Percentiles rank a stretch among this genome's conserved stretches.
phyloP scores from a whole-genome alignment of 345 rosid genomes.

The Eucalyptus guilfoylei region DNA sequence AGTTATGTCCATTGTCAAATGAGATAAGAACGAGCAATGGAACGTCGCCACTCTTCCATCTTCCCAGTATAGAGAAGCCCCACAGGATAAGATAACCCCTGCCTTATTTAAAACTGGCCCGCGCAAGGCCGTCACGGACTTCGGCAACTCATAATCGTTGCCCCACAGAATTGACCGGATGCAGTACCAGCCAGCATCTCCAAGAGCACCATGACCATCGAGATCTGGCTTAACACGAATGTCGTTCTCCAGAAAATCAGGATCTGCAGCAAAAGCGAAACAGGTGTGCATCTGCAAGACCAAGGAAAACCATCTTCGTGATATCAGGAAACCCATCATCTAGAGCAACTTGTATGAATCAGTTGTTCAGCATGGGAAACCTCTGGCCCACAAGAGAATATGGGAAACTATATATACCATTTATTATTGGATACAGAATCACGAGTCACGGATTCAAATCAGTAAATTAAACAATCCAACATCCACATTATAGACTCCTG shows the following conservation, averaged over 20 bases:
- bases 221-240: slow-evolving; percentile 84
- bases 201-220: slow-evolving; percentile 75
- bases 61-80: slow-evolving; percentile 62
- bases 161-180: slow-evolving; percentile 46
- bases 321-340: neutral
- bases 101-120: slow-evolving; percentile 41
- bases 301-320: neutral
- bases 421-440: neutral
- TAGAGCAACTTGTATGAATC: neutral
- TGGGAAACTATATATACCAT: neutral
- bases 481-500: neutral
- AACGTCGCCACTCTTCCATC: slow-evolving; percentile 52
- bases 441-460: neutral
- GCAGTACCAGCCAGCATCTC: slow-evolving; percentile 90
- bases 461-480: neutral
- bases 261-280: slow-evolving; percentile 38
- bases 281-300: slow-evolving; percentile 40
- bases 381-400: neutral
- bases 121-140: slow-evolving; percentile 35
- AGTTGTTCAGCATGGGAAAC: neutral
- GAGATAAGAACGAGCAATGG: slow-evolving; percentile 63
- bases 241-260: slow-evolving; percentile 47
- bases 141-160: slow-evolving; percentile 53
- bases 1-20: slow-evolving; percentile 64
- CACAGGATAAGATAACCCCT: slow-evolving; percentile 58